Conservation (phyloP, 192 early-diverging fungal genomes). For the Linnemannia zychae region DNA sequence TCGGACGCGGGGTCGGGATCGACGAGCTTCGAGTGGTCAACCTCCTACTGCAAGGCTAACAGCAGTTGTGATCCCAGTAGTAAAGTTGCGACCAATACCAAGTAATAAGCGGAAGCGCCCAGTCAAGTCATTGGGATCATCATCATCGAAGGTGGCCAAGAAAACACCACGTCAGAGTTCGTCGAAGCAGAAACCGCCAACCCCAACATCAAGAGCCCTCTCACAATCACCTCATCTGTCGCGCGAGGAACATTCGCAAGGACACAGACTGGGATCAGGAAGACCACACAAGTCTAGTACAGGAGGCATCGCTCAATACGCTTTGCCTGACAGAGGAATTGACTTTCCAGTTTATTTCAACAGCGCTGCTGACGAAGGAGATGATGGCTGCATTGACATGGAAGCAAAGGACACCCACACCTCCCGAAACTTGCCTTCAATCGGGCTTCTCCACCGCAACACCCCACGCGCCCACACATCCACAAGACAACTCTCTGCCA, state of each 20-base stretch:
- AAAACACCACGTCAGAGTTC: neutral
- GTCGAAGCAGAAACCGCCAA: neutral
- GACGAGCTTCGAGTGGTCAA: neutral
- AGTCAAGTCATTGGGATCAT: neutral
- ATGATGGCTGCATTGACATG: neutral
- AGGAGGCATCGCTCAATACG: too few relatives aligned
- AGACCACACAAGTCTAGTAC: too few relatives aligned
- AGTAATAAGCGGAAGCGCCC: neutral
- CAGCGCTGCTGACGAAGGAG: neutral
- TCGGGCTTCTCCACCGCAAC: neutral
- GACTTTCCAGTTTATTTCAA: too few relatives aligned
- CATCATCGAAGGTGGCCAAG: neutral
- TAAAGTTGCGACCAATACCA: neutral
- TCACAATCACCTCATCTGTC: neutral
- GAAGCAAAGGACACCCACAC: neutral
- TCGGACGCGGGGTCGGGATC: neutral
- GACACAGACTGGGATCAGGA: too few relatives aligned
- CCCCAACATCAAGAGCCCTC: neutral
- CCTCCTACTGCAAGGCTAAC: neutral
- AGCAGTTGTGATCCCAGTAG: neutral
- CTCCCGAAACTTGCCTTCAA: neutral
- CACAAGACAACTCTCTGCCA: neutral
- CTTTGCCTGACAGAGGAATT: too few relatives aligned
- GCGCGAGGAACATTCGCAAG: too few relatives aligned
- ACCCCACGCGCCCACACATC: neutral